A percentile compares a stretch with the other conserved stretches of the same genome.
Evolutionary conservation across 129 eudicot genomes (phyloP).

Genomic region (Flaveria sonorensis): DNA sequence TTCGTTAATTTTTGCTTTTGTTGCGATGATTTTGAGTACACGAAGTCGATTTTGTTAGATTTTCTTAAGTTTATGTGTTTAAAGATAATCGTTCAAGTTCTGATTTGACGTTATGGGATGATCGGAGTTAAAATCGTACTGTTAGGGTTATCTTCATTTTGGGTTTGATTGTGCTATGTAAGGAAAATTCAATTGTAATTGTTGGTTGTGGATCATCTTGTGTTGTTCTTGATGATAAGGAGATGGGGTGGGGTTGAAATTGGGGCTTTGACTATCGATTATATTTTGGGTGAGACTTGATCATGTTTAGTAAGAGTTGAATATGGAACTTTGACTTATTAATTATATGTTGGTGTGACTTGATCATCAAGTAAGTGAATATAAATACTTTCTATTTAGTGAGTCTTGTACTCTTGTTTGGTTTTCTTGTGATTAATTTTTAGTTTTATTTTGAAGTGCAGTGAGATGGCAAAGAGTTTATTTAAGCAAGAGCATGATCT

Average conservation of each 20-base stretch:
- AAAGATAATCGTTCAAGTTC: background rate
- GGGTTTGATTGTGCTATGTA: slow-evolving; percentile 9
- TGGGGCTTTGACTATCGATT: slow-evolving; percentile 10
- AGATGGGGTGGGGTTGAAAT: background rate
- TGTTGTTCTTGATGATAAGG: background rate
- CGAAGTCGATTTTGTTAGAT: slow-evolving; percentile 2
- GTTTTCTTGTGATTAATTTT: background rate
- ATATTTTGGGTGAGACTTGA: slow-evolving; percentile 22
- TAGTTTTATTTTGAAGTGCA: slow-evolving; percentile 13
- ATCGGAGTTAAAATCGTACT: slow-evolving; percentile 12
- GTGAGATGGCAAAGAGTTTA: slow-evolving; percentile 63
- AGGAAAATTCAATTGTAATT: background rate
- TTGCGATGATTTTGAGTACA: slow-evolving; percentile 14
- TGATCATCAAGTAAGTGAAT: slow-evolving; percentile 13
- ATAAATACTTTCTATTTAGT: background rate
- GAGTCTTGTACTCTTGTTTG: slow-evolving; percentile 1
- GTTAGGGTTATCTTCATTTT: slow-evolving; percentile 13
- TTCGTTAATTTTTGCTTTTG: background rate
- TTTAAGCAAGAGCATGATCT: slow-evolving; percentile 72
- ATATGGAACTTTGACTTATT: slow-evolving; percentile 7
- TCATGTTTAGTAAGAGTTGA: background rate
- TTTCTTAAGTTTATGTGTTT: slow-evolving; percentile 8
- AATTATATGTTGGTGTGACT: background rate
- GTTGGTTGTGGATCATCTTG: slow-evolving; percentile 10
- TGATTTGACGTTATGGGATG: slow-evolving; percentile 4